Evolutionary conservation across 371 early-diverging fungal species (phyloP).

Genomic region (Quaeritorhiza haematococci): DNA sequence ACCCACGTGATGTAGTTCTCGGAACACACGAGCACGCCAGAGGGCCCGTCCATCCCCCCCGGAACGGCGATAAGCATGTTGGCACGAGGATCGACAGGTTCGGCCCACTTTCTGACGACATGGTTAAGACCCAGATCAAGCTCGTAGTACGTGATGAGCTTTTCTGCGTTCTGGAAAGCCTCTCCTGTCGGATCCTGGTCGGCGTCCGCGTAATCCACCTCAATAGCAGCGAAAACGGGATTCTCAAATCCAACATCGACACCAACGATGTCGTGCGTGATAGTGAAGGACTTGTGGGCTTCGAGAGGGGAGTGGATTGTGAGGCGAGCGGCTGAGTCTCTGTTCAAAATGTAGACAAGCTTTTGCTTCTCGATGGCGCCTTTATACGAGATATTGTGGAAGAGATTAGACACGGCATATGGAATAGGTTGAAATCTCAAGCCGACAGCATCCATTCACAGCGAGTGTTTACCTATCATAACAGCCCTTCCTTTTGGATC

Average conservation of each 20-base stretch:
- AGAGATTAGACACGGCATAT: too few relatives aligned
- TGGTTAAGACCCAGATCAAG: conserved; percentile 97
- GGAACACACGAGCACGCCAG: conserved; percentile 92
- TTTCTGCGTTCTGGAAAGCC: conserved; percentile 69
- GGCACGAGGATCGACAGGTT: conserved; percentile 68
- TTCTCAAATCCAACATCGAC: conserved; percentile 98
- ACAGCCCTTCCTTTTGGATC: conserved; percentile 97
- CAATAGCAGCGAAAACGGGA: conserved; percentile 92
- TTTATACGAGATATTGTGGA: conserved; percentile 11
- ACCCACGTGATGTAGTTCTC: conserved; percentile 84
- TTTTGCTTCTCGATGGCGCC: conserved; percentile 92
- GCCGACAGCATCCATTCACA: not conserved
- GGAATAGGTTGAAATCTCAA: not conserved
- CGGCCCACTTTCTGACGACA: conserved; percentile 91
- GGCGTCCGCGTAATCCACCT: conserved; percentile 80
- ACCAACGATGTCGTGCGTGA: conserved; percentile 74
- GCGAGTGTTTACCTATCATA: conserved; percentile 66
- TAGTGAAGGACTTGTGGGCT: conserved; percentile 77
- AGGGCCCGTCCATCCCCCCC: conserved; percentile 93
- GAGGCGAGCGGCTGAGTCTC: conserved; percentile 78
- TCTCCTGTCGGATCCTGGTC: conserved; percentile 78
- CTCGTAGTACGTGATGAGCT: conserved; percentile 89
- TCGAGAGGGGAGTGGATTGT: conserved; percentile 95
- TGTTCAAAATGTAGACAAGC: conserved; percentile 91
- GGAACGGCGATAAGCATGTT: conserved; percentile 83